Base-by-base conservation (phyloP, 2,329 filamentous ascomycete species). In the Tolypocladium paradoxum region DNA sequence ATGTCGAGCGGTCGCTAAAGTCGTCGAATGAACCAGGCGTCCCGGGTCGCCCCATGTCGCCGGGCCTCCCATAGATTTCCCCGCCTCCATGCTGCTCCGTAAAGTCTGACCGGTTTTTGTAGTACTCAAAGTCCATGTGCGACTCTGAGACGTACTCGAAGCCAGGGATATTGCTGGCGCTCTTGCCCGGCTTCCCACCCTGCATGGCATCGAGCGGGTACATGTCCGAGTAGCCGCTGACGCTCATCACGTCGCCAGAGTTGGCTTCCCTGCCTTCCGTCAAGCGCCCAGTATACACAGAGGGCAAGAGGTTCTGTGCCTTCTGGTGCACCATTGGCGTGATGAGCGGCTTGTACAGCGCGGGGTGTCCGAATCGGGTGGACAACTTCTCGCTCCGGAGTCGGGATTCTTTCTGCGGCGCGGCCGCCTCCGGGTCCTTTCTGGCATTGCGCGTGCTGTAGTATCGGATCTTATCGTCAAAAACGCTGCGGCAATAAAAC, bases 261-360 rank as follows among this genome's bases (percentile, higher is more conserved):
- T 76, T 77, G 2, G 76, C 76, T 29, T 82, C 79, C 31, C 83
- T 78, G 1, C 82, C 80, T 53, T 90, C 85, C 2, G 77, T 79
- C 27, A 95, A 72, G 5, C 92, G 85, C 12, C 91, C 92, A 27
- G 84, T 84, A 67, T 96, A 96, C 49, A 99, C 78, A 45, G 87
- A 82, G n/a, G 86, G 85, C 11, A 99, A 78, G 40, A 93, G 78
- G 55, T 93, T 90, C 62, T 93, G 88, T 2, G 90, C 89, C 69
- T 88, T 95, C 52, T 89, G 87, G 62, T 95, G 87, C 4, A 97
- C 92, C 91, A 97, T 96, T 3, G 92, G 92, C 0, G 90, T 95
- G 61, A 92, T 91, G 22, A 97, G 77, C 4, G 88, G 86, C 68
- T 87, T 88, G 74, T 93, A 96, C 18, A 97, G 77, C 5, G 88